Conservation (phyloP, 805 yeast species). For the Tanozyma kutaoensis region DNA sequence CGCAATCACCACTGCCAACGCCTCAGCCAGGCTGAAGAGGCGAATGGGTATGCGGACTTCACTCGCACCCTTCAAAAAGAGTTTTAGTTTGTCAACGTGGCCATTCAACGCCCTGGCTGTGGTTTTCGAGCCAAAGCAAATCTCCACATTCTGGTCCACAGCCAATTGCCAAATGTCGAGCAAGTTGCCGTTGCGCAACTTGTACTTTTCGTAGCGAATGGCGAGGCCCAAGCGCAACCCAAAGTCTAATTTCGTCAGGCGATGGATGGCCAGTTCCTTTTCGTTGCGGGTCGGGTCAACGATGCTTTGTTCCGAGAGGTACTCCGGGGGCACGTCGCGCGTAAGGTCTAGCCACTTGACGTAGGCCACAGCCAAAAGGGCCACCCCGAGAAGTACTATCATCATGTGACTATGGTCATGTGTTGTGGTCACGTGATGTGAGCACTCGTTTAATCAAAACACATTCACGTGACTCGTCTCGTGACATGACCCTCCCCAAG, state of each 20-base stretch:
- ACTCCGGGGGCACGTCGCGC: slow-evolving; percentile 45
- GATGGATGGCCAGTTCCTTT: slow-evolving; percentile 63
- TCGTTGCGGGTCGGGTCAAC: slow-evolving; percentile 49
- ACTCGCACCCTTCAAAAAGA: slow-evolving; percentile 10
- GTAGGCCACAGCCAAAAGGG: slow-evolving; percentile 9
- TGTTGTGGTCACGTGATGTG: too few relatives aligned
- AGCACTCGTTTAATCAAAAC: too few relatives aligned
- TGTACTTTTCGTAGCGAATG: slow-evolving; percentile 47
- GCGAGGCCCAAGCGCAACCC: slow-evolving; percentile 60
- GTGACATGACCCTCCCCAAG: too few relatives aligned
- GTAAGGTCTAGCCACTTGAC: slow-evolving; percentile 16
- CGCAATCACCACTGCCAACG: slow-evolving; percentile 27
- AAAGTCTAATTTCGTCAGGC: slow-evolving; percentile 64
- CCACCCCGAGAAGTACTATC: too few relatives aligned
- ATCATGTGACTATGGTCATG: too few relatives aligned
- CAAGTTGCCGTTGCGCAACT: slow-evolving; percentile 60
- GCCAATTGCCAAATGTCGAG: slow-evolving; percentile 68
- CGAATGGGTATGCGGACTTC: too few relatives aligned
- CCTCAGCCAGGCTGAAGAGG: slow-evolving; percentile 12
- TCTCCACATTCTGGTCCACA: too few relatives aligned
- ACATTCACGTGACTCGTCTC: too few relatives aligned
- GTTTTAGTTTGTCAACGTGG: too few relatives aligned
- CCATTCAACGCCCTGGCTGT: too few relatives aligned
- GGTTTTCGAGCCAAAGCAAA: too few relatives aligned
- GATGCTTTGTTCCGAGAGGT: slow-evolving; percentile 51